Evolutionary conservation across 1,284 basidiomycete genomes (phyloP).

Genomic region (Amylostereum areolatum): DNA sequence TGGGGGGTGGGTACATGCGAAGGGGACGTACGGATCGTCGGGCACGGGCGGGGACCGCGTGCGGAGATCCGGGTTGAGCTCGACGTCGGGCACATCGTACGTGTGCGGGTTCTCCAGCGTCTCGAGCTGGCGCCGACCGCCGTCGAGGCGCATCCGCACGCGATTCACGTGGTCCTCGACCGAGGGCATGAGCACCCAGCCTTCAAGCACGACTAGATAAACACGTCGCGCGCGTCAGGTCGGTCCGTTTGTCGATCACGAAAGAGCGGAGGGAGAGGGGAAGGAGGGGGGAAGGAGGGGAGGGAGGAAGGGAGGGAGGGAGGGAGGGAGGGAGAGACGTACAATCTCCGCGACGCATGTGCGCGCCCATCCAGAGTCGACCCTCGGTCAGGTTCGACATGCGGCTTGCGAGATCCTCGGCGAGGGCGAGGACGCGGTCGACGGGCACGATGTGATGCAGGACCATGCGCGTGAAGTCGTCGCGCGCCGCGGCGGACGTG

Average conservation of each 20-base stretch:
- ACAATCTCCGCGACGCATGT: slow-evolving; percentile 45
- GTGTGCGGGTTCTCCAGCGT: slow-evolving; percentile 15
- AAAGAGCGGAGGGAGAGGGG: too few species aligned
- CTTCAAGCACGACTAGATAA: slow-evolving; percentile 17
- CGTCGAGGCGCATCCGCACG: slow-evolving; percentile 26
- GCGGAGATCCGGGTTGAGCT: slow-evolving; percentile 13
- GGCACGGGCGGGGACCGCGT: slow-evolving; percentile 1
- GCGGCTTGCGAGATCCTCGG: slow-evolving; percentile 24
- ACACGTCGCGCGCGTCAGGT: neutral
- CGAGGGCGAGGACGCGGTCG: slow-evolving; percentile 24
- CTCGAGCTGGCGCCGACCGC: slow-evolving; percentile 23
- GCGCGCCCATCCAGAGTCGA: slow-evolving; percentile 40
- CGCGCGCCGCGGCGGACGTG: slow-evolving; percentile 23
- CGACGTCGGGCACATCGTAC: slow-evolving; percentile 24
- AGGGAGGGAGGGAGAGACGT: slow-evolving; percentile 7
- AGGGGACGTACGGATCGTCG: slow-evolving; percentile 8
- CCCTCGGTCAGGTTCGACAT: slow-evolving; percentile 29
- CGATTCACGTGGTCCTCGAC: slow-evolving; percentile 30
- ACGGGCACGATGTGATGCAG: slow-evolving; percentile 27
- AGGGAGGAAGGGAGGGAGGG: too few species aligned
- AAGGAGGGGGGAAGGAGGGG: too few species aligned
- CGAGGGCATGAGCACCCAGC: slow-evolving; percentile 30
- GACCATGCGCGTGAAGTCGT: slow-evolving; percentile 27
- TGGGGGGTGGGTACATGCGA: too few species aligned
- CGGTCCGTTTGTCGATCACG: too few species aligned